Evolutionary conservation across 495 filamentous ascomycete genomes (phyloP).

Genomic region (Trichoderma virens): DNA sequence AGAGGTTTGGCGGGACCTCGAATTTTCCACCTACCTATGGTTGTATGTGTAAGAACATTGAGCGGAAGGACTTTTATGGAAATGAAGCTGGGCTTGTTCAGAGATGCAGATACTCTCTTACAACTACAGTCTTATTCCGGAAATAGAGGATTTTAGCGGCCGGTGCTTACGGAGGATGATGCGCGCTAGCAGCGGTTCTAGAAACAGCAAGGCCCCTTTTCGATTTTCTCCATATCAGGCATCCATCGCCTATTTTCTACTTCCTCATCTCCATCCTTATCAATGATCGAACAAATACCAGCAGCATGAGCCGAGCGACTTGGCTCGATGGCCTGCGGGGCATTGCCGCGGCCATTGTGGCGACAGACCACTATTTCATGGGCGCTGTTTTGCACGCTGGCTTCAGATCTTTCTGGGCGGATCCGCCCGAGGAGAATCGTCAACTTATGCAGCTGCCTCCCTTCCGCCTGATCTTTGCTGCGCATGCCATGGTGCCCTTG

Average conservation of each 20-base stretch:
- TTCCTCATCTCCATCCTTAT: neutral
- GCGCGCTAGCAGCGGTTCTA: constrained; percentile 2
- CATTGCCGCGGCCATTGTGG: constrained; percentile 35
- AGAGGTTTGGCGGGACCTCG: no score
- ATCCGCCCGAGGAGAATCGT: constrained; percentile 1
- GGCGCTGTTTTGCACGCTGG: neutral
- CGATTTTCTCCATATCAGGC: neutral
- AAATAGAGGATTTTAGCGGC: neutral
- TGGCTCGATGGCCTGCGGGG: constrained; percentile 37
- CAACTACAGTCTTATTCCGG: no score
- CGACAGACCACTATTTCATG: constrained; percentile 22
- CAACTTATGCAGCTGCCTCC: constrained; percentile 44
- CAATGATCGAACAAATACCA: neutral
- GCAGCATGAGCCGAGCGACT: constrained; percentile 10
- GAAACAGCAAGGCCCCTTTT: neutral
- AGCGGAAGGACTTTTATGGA: no score
- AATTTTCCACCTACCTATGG: no score
- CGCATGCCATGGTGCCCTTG: constrained; percentile 52
- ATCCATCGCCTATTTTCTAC: neutral
- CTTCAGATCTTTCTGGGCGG: constrained; percentile 5
- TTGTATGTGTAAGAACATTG: neutral
- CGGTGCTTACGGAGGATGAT: neutral
- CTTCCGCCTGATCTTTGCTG: constrained; percentile 47
- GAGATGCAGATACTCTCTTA: no score
- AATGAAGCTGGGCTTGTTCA: no score